phyloP scores from a whole-genome alignment of 169 alveolate genomes.

The Plasmodium sp. region DNA sequence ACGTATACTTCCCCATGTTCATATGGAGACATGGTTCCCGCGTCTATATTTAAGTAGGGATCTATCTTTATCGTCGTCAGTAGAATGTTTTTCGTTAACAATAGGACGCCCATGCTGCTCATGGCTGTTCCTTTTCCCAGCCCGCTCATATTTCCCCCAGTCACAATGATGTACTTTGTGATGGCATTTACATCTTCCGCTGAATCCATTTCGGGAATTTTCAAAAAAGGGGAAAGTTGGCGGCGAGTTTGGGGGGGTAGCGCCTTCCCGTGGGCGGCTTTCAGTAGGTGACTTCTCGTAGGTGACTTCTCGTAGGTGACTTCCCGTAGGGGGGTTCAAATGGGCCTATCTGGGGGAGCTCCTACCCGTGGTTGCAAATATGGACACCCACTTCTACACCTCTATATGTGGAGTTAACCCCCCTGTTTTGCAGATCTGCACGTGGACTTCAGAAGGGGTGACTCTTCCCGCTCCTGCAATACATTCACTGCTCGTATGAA shows the following conservation, averaged over 20 bases:
- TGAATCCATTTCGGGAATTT: neutral
- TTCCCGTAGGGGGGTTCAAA: neutral
- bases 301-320: neutral
- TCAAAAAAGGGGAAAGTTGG: neutral
- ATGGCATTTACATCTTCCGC: conserved; percentile 18
- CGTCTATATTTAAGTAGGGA: conserved; percentile 96
- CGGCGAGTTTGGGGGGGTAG: neutral
- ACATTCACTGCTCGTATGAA: neutral
- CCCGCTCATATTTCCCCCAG: conserved; percentile 97
- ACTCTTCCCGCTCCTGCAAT: neutral
- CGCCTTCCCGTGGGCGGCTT: neutral
- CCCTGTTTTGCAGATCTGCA: neutral
- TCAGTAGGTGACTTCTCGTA: neutral
- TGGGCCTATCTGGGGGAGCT: neutral
- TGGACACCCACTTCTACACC: neutral
- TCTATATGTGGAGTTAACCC: neutral
- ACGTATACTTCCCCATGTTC: conserved; percentile 98
- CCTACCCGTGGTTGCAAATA: neutral
- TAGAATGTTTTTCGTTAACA: conserved; percentile 90
- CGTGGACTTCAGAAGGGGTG: neutral
- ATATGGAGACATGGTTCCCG: conserved; percentile 98
- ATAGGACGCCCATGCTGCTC: conserved; percentile 93
- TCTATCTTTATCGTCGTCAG: conserved; percentile 97
- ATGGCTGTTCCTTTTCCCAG: conserved; percentile 97
- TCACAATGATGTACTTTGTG: conserved; percentile 91